A percentile compares a stretch with the other conserved stretches of the same genome.
Conservation (phyloP, 176 grass and related monocot species). For the Eremochloa ophiuroides region DNA sequence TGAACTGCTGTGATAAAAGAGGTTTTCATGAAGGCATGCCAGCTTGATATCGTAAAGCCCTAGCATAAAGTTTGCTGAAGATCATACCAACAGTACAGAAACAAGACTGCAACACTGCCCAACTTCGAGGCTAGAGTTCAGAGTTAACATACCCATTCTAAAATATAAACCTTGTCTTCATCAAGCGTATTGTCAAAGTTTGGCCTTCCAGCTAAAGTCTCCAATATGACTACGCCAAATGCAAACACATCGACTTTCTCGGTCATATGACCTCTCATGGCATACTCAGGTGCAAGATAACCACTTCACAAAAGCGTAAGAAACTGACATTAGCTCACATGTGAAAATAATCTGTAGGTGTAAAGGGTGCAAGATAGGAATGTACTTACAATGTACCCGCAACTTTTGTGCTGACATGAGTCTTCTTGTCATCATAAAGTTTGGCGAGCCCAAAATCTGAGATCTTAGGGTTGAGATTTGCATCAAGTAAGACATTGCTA, state of each 20-base stretch:
- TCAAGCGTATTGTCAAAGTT: slow-evolving; percentile 42
- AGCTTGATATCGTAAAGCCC: not conserved
- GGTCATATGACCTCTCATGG: slow-evolving; percentile 90
- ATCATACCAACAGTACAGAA: not conserved
- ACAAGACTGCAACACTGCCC: not conserved
- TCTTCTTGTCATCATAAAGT: slow-evolving; percentile 82
- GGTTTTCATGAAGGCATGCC: not conserved
- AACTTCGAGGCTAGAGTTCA: not conserved
- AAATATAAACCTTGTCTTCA: slow-evolving; percentile 58
- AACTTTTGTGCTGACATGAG: slow-evolving; percentile 86
- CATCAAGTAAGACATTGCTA: slow-evolving; percentile 77
- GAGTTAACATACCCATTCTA: slow-evolving; percentile 73
- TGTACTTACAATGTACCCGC: slow-evolving; percentile 83
- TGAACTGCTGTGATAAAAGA: no score
- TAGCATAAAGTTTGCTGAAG: not conserved
- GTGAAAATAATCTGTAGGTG: not conserved
- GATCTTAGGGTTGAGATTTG: slow-evolving; percentile 75
- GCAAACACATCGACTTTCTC: slow-evolving; percentile 87
- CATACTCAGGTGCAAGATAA: slow-evolving; percentile 88
- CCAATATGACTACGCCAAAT: slow-evolving; percentile 64
- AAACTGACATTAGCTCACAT: not conserved
- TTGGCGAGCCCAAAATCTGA: slow-evolving; percentile 88
- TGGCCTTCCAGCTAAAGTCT: slow-evolving; percentile 68
- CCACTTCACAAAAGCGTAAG: slow-evolving; percentile 37
- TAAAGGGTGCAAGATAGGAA: not conserved